Conservation (phyloP, 1,139 yeast species). For the Pneumocystis canis region DNA sequence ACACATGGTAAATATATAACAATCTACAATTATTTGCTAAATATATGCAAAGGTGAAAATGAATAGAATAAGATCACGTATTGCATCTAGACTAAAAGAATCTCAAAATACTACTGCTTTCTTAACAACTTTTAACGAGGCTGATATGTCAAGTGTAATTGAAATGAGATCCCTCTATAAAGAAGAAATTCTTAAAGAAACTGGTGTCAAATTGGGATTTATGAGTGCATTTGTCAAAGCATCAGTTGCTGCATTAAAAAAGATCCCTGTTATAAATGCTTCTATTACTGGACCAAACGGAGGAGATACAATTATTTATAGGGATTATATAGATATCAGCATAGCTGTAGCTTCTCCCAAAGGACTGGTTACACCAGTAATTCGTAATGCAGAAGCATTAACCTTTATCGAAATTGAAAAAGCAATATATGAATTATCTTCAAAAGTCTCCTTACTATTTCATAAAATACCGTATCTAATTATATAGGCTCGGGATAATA, state of each 20-base stretch:
- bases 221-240: conserved; percentile 99
- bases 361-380: conserved; percentile 96
- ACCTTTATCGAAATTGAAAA: conserved; percentile 80
- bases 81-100: conserved; percentile 98
- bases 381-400: conserved; percentile 90
- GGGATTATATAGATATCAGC: conserved; percentile 92
- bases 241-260: conserved; percentile 81
- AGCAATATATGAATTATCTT: conserved; percentile 68
- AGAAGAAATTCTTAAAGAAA: conserved; percentile 88
- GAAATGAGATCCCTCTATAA: conserved; percentile 93
- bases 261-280: conserved; percentile 89
- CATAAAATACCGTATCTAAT: not conserved
- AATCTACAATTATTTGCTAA: not conserved
- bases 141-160: conserved; percentile 84
- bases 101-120: conserved; percentile 98
- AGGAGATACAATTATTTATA: conserved; percentile 83
- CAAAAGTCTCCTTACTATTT: conserved; percentile 29
- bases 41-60: conserved; percentile 46
- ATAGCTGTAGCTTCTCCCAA: conserved; percentile 98
- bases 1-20: not conserved
- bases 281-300: conserved; percentile 59
- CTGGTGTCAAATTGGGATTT: conserved; percentile 91
- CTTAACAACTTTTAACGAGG: conserved; percentile 93
- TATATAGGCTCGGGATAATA: conserved; percentile 71
- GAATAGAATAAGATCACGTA: conserved; percentile 99